These are phyloP conservation scores for Dentipellis sp. DNA, from an alignment of 768 basidiomycete genomes.

Conservation along the genomic window DNA sequence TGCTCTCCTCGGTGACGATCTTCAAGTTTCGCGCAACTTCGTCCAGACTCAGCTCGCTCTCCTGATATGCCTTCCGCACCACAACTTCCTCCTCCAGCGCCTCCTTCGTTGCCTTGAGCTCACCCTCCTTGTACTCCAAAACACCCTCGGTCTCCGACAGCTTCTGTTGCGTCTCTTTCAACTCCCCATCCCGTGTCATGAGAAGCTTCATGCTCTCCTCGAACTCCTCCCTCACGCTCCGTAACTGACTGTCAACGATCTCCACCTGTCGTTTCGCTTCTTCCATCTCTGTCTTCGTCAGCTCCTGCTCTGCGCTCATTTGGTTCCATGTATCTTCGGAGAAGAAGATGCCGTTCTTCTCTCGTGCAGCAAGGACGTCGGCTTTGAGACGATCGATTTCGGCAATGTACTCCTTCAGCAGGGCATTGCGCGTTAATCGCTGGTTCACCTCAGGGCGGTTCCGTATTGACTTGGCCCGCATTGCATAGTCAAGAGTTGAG, in stretches of 20 bases:
- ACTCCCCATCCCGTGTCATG: conserved; percentile 66
- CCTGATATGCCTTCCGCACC: conserved; percentile 69
- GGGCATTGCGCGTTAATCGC: conserved; percentile 84
- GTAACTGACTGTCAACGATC: conserved; percentile 75
- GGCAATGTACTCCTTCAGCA: conserved; percentile 86
- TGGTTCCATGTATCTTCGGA: conserved; percentile 87
- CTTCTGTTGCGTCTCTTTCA: conserved; percentile 50
- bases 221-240: conserved; percentile 78
- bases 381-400: conserved; percentile 92
- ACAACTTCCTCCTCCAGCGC: conserved; percentile 74
- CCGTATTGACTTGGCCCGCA: conserved; percentile 88
- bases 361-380: conserved; percentile 83
- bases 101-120: conserved; percentile 47
- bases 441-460: conserved; percentile 96
- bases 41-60: conserved; percentile 63
- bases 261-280: conserved; percentile 80
- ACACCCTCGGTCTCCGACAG: conserved; percentile 43
- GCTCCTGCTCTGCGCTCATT: conserved; percentile 67
- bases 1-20: conserved; percentile 53
- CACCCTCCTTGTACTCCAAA: conserved; percentile 43
- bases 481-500: conserved; percentile 94
- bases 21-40: conserved; percentile 65
- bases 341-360: conserved; percentile 95
- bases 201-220: conserved; percentile 80
- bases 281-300: conserved; percentile 65